These are phyloP conservation scores for Mariannaea sp. DNA, from an alignment of 2,329 filamentous ascomycete genomes.

Conservation along the genomic window DNA sequence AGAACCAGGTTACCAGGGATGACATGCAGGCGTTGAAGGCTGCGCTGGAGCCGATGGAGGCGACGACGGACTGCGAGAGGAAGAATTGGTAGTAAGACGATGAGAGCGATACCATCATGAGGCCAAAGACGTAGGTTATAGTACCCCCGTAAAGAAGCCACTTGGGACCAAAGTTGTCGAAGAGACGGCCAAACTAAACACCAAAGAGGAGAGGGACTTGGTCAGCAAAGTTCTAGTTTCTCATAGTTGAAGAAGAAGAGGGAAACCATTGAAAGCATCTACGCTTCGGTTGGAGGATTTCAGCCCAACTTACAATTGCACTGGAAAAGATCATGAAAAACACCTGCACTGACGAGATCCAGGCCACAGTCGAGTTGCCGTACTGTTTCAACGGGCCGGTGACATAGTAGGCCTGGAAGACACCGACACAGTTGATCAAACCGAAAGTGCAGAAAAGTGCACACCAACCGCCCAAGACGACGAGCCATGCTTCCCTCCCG, in stretches of 20 bases:
- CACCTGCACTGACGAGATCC: slow-evolving; percentile 62
- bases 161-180: slow-evolving; percentile 67
- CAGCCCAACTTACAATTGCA: slow-evolving; percentile 44
- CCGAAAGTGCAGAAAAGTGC: slow-evolving; percentile 52
- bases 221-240: too few relatives aligned
- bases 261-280: too few relatives aligned
- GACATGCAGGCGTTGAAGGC: slow-evolving; percentile 51
- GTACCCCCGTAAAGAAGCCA: slow-evolving; percentile 59
- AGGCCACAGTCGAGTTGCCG: slow-evolving; percentile 58
- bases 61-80: slow-evolving; percentile 49
- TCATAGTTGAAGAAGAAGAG: too few relatives aligned
- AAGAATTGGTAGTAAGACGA: slow-evolving; percentile 52
- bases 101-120: slow-evolving; percentile 67
- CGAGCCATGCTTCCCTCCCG: slow-evolving; percentile 61
- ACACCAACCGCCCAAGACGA: slow-evolving; percentile 55
- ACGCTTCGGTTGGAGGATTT: too few relatives aligned
- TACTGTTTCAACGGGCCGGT: slow-evolving; percentile 52
- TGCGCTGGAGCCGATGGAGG: slow-evolving; percentile 48
- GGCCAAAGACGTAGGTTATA: slow-evolving; percentile 62
- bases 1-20: slow-evolving; percentile 57
- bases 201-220: not conserved
- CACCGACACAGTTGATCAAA: slow-evolving; percentile 52
- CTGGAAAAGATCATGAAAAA: slow-evolving; percentile 57
- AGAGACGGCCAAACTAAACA: slow-evolving; percentile 59
- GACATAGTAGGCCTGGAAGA: slow-evolving; percentile 65